These are phyloP conservation scores for Lasiodiplodia gonubiensis DNA, from an alignment of 2,329 filamentous ascomycete genomes.

Conservation along the genomic window DNA sequence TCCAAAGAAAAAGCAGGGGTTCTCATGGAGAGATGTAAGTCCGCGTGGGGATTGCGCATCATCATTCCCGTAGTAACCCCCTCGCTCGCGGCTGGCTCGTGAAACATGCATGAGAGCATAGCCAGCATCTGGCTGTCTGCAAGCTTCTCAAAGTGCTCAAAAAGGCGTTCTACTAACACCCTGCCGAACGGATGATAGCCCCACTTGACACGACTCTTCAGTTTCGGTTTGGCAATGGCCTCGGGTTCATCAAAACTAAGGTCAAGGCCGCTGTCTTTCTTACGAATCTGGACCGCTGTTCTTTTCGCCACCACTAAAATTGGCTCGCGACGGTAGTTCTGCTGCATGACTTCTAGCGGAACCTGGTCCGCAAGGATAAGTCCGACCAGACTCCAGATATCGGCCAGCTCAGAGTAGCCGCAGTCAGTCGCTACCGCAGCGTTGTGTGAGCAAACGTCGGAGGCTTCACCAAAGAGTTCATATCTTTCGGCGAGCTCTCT, in stretches of 20 bases:
- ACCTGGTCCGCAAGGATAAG: constrained; percentile 79
- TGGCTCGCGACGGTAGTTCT: constrained; percentile 61
- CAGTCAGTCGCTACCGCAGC: constrained; percentile 75
- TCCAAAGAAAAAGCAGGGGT: constrained; percentile 55
- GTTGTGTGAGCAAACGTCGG: constrained; percentile 85
- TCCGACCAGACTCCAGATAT: constrained; percentile 82
- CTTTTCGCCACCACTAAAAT: constrained; percentile 73
- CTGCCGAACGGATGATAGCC: constrained; percentile 60
- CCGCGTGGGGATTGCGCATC: constrained; percentile 35
- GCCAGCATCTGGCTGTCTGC: constrained; percentile 71
- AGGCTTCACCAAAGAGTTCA: constrained; percentile 79
- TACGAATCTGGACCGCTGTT: constrained; percentile 58
- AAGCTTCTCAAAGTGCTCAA: constrained; percentile 64
- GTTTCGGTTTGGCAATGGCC: constrained; percentile 45
- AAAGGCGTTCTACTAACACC: constrained; percentile 63
- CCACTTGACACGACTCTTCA: constrained; percentile 59
- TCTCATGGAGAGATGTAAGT: constrained; percentile 49
- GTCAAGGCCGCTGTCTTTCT: constrained; percentile 57
- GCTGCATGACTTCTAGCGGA: constrained; percentile 68
- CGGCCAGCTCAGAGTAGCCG: constrained; percentile 72
- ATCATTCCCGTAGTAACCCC: constrained; percentile 47
- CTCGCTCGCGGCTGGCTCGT: constrained; percentile 53
- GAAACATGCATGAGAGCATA: constrained; percentile 67
- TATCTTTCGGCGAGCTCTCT: constrained; percentile 78
- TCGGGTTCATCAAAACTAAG: constrained; percentile 53